phyloP scores from a whole-genome alignment of 2,329 filamentous ascomycete genomes.

The Coniochaeta pulveracea region DNA sequence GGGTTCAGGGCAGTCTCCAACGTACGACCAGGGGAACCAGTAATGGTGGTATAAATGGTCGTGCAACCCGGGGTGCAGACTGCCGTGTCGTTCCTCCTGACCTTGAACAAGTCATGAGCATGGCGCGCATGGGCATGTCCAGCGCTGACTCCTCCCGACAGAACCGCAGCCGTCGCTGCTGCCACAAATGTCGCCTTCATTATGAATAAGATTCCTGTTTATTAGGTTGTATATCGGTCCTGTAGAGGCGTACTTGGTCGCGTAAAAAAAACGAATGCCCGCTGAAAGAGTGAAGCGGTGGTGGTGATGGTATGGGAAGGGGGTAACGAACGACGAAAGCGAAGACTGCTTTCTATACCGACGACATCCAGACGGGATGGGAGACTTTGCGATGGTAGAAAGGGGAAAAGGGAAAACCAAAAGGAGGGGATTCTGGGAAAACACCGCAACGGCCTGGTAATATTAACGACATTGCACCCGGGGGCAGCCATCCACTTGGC shows the following conservation, averaged over 20 bases:
- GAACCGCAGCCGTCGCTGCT: constrained; percentile 48
- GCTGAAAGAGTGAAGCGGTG: constrained; percentile 84
- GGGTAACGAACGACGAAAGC: constrained; percentile 40
- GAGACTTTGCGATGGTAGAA: constrained; percentile 26
- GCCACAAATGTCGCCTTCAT: constrained; percentile 68
- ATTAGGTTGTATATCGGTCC: too few species aligned
- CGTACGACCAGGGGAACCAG: constrained; percentile 55
- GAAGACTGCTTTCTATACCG: constrained; percentile 33
- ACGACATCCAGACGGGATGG: constrained; percentile 42
- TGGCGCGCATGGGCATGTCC: constrained; percentile 49
- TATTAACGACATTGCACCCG: constrained; percentile 25
- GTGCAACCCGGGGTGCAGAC: constrained; percentile 54
- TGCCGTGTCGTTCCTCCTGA: constrained; percentile 28
- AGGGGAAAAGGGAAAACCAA: constrained; percentile 21
- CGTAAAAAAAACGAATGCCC: constrained; percentile 72
- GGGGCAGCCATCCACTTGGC: constrained; percentile 11
- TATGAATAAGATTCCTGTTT: constrained; percentile 23
- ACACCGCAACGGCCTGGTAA: constrained; percentile 21
- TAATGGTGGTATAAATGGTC: constrained; percentile 62
- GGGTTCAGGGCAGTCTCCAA: too few species aligned
- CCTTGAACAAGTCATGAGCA: constrained; percentile 45
- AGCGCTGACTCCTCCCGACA: constrained; percentile 44
- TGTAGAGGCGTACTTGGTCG: too few species aligned
- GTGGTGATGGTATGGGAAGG: constrained; percentile 28
- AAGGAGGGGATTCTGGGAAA: constrained; percentile 13